Evolutionary conservation across 2,329 filamentous ascomycete genomes (phyloP).

Genomic region (Cercospora sojina): DNA sequence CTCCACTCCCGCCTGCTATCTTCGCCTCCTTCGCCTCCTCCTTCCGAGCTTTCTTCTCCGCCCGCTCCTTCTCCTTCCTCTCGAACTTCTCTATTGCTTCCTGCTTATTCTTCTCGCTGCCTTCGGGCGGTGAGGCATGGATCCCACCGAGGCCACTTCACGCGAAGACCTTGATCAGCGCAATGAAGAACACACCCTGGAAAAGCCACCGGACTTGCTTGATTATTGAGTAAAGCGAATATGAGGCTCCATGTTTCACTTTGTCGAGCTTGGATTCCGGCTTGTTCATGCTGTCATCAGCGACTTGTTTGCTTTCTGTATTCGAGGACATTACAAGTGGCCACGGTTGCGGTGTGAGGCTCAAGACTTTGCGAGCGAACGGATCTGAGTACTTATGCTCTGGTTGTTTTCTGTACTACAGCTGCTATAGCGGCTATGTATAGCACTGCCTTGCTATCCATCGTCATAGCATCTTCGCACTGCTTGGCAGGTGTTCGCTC

Average conservation of each 20-base stretch:
- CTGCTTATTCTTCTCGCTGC: background rate
- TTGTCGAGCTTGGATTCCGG: background rate
- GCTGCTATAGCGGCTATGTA: background rate
- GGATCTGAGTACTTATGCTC: background rate
- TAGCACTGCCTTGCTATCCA: background rate
- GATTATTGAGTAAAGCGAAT: background rate
- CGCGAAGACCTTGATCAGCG: background rate
- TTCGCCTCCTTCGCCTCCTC: background rate
- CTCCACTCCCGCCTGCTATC: background rate
- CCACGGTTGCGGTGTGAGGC: background rate
- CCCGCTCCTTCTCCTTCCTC: background rate
- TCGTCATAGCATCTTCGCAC: background rate
- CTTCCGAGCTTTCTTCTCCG: conserved; percentile 2
- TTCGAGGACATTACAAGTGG: background rate
- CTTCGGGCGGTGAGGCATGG: background rate
- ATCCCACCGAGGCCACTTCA: background rate
- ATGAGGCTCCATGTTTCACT: background rate
- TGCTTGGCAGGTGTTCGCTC: background rate
- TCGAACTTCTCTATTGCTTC: background rate
- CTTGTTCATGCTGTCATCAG: background rate
- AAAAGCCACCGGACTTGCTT: background rate
- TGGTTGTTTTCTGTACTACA: background rate
- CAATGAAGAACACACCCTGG: background rate
- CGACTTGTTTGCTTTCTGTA: background rate
- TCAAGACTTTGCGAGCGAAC: background rate